These are phyloP conservation scores for Claviceps fusiformis DNA, from an alignment of 2,329 filamentous ascomycete genomes.

Conservation along the genomic window DNA sequence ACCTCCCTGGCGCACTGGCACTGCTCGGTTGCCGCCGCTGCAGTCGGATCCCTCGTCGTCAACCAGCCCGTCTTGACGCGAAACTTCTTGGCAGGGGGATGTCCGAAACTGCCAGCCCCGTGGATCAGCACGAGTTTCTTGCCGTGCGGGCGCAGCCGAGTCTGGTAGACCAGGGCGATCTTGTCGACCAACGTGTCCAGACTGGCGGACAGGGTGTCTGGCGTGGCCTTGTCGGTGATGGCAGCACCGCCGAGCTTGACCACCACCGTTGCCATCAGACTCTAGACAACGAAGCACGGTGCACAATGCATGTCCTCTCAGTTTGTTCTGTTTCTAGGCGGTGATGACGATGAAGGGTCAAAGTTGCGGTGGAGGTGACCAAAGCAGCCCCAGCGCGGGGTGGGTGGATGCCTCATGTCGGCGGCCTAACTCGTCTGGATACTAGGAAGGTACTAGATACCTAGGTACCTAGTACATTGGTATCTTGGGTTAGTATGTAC, in stretches of 20 bases:
- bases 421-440: too few relatives aligned
- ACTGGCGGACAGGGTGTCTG: not conserved
- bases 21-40: not conserved
- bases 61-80: conserved; percentile 1
- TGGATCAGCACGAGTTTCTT: conserved; percentile 1
- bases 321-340: too few relatives aligned
- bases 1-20: not conserved
- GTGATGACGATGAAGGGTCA: too few relatives aligned
- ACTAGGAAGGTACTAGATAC: too few relatives aligned
- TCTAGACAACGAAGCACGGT: not conserved
- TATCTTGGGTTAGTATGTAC: too few relatives aligned
- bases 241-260: conserved; percentile 4
- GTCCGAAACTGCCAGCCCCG: conserved; percentile 3
- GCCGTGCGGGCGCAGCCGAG: not conserved
- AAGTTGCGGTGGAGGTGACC: too few relatives aligned
- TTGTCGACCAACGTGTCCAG: not conserved
- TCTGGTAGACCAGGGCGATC: not conserved
- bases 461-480: too few relatives aligned
- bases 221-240: conserved; percentile 3
- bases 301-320: not conserved
- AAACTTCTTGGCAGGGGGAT: conserved; percentile 1
- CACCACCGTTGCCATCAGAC: not conserved
- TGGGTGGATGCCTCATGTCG: too few relatives aligned
- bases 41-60: not conserved
- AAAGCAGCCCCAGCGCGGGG: too few relatives aligned